These are phyloP conservation scores for Neurospora sp. DNA, from an alignment of 495 filamentous ascomycete species.

Conservation along the genomic window DNA sequence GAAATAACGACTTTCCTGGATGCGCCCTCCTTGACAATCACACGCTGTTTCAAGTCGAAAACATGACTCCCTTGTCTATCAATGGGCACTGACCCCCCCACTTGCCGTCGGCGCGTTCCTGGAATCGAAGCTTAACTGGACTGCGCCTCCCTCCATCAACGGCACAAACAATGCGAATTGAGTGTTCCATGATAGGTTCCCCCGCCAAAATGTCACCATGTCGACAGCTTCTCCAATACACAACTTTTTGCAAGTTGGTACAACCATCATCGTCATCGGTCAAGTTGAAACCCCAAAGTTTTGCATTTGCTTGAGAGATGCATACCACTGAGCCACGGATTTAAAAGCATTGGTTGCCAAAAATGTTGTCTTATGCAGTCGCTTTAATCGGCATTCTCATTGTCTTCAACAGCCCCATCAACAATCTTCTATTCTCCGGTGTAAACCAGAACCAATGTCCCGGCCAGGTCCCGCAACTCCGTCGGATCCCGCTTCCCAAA, in stretches of 20 bases:
- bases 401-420: conserved; percentile 16
- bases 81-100: not conserved
- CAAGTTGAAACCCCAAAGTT: not conserved
- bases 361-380: conserved; percentile 20
- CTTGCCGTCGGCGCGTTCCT: not conserved
- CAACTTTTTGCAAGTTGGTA: not conserved
- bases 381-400: conserved; percentile 15
- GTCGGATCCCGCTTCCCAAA: conserved; percentile 27
- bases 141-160: not conserved
- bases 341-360: not conserved
- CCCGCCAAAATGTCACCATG: not conserved
- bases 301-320: not conserved
- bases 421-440: conserved; percentile 8
- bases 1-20: not conserved
- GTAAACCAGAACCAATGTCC: not conserved
- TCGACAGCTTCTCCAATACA: not conserved
- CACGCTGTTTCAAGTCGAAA: not conserved
- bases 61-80: not conserved
- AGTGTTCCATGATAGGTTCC: not conserved
- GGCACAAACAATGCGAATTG: not conserved
- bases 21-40: not conserved
- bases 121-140: not conserved
- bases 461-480: conserved; percentile 9
- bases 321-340: not conserved
- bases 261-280: not conserved